phyloP scores from a whole-genome alignment of 1,284 basidiomycete genomes.

The Fistulina hepatica region DNA sequence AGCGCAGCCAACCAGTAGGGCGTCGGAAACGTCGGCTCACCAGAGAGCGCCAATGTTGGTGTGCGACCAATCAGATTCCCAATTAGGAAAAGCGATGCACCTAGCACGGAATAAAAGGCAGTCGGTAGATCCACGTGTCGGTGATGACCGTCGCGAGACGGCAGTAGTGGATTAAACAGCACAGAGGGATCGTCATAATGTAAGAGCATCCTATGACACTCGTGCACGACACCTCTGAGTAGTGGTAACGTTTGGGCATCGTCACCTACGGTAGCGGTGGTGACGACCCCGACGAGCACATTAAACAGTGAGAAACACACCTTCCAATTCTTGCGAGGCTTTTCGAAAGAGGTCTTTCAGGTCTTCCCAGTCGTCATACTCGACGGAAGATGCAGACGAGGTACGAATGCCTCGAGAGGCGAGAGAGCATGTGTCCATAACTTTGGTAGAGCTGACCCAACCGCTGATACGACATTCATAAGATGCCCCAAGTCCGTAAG shows the following conservation, averaged over 20 bases:
- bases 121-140: slow-evolving; percentile 40
- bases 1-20: slow-evolving; percentile 54
- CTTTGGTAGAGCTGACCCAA: not conserved
- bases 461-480: not conserved
- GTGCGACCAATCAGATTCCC: slow-evolving; percentile 44
- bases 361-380: slow-evolving; percentile 49
- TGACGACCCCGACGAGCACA: slow-evolving; percentile 1
- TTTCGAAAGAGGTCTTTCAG: slow-evolving; percentile 46
- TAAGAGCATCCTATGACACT: slow-evolving; percentile 46
- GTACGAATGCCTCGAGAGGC: slow-evolving; percentile 17
- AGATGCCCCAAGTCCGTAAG: too few species aligned
- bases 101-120: slow-evolving; percentile 50
- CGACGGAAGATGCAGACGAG: slow-evolving; percentile 17
- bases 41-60: slow-evolving; percentile 34
- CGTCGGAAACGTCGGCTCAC: slow-evolving; percentile 37
- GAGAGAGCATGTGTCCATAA: slow-evolving; percentile 31
- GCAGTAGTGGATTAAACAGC: slow-evolving; percentile 25
- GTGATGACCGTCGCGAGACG: not conserved
- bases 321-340: slow-evolving; percentile 44
- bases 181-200: slow-evolving; percentile 42
- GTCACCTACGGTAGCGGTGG: slow-evolving; percentile 25
- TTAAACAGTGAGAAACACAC: slow-evolving; percentile 26
- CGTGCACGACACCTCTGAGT: slow-evolving; percentile 48
- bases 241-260: slow-evolving; percentile 37
- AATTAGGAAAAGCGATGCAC: slow-evolving; percentile 48